These are phyloP conservation scores for Didymella glomerata DNA, from an alignment of 2,329 filamentous ascomycete genomes.

Conservation along the genomic window DNA sequence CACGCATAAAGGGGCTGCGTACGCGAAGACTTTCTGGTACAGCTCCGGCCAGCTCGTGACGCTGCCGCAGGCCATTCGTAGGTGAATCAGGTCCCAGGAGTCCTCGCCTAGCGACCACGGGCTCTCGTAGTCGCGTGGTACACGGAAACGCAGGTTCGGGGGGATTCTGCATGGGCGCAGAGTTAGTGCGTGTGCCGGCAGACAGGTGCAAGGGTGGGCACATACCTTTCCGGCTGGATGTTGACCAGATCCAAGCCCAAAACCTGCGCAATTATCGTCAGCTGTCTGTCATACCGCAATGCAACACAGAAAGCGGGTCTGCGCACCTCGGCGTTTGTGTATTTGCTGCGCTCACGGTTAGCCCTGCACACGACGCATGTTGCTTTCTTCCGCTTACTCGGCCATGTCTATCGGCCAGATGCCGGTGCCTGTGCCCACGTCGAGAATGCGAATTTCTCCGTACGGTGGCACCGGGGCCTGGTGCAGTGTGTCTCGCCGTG, in stretches of 20 bases:
- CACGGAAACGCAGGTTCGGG: constrained; percentile 70
- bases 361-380: constrained; percentile 27
- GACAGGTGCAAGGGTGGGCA: constrained; percentile 49
- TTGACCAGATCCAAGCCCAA: constrained; percentile 68
- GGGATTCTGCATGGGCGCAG: constrained; percentile 67
- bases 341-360: constrained; percentile 57
- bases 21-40: constrained; percentile 75
- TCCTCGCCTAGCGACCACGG: constrained; percentile 73
- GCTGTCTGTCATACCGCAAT: constrained; percentile 30
- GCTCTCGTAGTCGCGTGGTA: constrained; percentile 78
- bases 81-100: constrained; percentile 83
- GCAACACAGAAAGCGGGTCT: constrained; percentile 17
- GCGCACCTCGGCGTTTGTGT: constrained; percentile 62
- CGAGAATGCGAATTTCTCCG: constrained; percentile 61
- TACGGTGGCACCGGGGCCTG: constrained; percentile 55
- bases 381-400: constrained; percentile 62
- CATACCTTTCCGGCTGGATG: constrained; percentile 67
- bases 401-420: constrained; percentile 92
- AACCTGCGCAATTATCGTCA: constrained; percentile 54
- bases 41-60: constrained; percentile 78
- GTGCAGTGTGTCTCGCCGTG: constrained; percentile 62
- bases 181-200: constrained; percentile 44
- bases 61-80: constrained; percentile 80
- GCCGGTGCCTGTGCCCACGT: constrained; percentile 84
- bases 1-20: constrained; percentile 43